A percentile compares a stretch with the other conserved stretches of the same genome.
Evolutionary conservation across 306 rosid genomes (phyloP).

Genomic region (Vicia villosa): DNA sequence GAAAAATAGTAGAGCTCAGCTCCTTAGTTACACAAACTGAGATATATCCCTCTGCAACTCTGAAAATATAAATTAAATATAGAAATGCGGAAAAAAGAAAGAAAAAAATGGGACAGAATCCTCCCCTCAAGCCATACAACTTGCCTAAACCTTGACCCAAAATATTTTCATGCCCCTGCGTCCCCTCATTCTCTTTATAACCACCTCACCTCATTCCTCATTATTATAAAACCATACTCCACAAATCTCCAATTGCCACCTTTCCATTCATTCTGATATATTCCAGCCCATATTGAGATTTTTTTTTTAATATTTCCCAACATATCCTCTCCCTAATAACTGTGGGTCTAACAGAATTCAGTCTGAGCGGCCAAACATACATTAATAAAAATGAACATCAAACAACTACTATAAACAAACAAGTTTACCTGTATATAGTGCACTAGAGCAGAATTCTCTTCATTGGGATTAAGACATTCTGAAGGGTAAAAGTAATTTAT

Average conservation of each 20-base stretch:
- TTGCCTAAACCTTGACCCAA: background rate
- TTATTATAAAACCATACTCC: background rate
- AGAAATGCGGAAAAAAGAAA: background rate
- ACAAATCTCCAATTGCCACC: background rate
- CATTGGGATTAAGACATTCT: constrained; percentile 80
- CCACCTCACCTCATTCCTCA: background rate
- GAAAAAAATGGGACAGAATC: background rate
- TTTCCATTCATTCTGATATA: background rate
- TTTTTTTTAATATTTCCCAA: background rate
- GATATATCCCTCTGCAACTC: background rate
- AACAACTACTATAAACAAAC: constrained; percentile 11
- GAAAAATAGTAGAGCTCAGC: background rate
- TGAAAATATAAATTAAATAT: background rate
- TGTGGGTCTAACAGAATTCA: constrained; percentile 1
- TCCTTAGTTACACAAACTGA: background rate
- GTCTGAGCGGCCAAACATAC: background rate
- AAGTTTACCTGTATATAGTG: constrained; percentile 77
- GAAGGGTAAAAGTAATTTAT: constrained; percentile 65
- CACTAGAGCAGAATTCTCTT: constrained; percentile 88
- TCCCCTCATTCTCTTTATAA: background rate
- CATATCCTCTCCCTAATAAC: background rate
- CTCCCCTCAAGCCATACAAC: background rate
- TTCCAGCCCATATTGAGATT: background rate
- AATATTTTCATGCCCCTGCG: background rate
- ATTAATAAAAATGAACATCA: constrained; percentile 8